A percentile compares a stretch with the other conserved stretches of the same genome.
Evolutionary conservation across 805 yeast species (phyloP).

Genomic region (Sugiyamaella mastotermitis): DNA sequence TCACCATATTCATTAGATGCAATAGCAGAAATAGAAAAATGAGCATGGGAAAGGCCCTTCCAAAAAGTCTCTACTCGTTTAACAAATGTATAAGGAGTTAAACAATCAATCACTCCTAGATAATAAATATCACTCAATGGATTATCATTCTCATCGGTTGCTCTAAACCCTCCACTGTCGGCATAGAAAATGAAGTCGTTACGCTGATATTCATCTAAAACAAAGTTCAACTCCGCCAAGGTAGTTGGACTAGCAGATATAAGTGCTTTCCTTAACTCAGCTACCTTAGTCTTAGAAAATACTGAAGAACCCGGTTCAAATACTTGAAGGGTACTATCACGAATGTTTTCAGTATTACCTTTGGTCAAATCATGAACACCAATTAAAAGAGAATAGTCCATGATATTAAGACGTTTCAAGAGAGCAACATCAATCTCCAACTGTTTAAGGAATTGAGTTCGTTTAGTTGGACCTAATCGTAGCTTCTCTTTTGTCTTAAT

Average conservation of each 20-base stretch:
- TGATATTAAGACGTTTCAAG: conserved; percentile 69
- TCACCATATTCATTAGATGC: conserved; percentile 90
- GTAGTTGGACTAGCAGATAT: conserved; percentile 30
- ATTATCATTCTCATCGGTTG: conserved; percentile 57
- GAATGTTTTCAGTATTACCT: conserved; percentile 42
- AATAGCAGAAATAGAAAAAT: conserved; percentile 74
- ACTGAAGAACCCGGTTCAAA: conserved; percentile 27
- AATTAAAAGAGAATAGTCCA: conserved; percentile 89
- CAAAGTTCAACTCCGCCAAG: conserved; percentile 27
- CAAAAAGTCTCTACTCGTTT: conserved; percentile 83
- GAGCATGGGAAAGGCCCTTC: conserved; percentile 64
- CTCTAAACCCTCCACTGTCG: conserved; percentile 79
- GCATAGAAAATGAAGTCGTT: conserved; percentile 54
- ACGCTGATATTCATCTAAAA: conserved; percentile 14
- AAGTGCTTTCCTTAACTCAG: conserved; percentile 30
- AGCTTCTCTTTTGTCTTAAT: conserved; percentile 57
- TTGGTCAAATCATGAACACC: conserved; percentile 77
- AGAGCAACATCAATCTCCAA: conserved; percentile 68
- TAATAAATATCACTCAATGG: conserved; percentile 71
- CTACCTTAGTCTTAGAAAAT: conserved; percentile 23
- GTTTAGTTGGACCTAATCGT: conserved; percentile 69
- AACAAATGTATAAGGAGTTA: conserved; percentile 54
- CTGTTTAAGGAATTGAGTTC: conserved; percentile 57
- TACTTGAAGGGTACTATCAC: conserved; percentile 31
- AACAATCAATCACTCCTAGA: conserved; percentile 88